These are phyloP conservation scores for Cladosporium sp. DNA, from an alignment of 2,329 filamentous ascomycete genomes.

Conservation along the genomic window DNA sequence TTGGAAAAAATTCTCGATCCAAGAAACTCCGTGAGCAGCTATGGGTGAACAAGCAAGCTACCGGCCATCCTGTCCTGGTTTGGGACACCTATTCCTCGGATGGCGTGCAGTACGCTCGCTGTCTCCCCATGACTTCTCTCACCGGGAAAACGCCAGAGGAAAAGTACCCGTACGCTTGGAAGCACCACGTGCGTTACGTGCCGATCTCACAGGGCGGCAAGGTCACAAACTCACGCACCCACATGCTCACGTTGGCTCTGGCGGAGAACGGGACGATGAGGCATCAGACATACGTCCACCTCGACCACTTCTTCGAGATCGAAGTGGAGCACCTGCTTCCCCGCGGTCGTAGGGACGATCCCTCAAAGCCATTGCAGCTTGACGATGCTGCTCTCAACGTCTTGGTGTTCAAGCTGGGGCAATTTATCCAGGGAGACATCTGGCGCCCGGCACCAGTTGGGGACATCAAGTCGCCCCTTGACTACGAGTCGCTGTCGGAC, in stretches of 20 bases:
- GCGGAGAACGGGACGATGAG: background rate
- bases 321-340: background rate
- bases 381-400: background rate
- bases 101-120: constrained; percentile 9
- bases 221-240: background rate
- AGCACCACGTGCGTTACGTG: constrained; percentile 3
- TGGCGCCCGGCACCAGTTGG: background rate
- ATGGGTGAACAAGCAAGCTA: background rate
- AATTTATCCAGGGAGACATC: background rate
- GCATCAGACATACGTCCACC: constrained; percentile 22
- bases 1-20: background rate
- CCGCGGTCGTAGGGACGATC: too few species aligned
- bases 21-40: background rate
- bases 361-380: background rate
- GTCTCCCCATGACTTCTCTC: constrained; percentile 21
- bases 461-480: background rate
- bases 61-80: background rate
- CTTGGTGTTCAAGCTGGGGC: background rate
- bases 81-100: background rate
- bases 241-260: constrained; percentile 9
- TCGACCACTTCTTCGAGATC: constrained; percentile 25
- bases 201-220: background rate
- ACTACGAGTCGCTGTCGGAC: background rate
- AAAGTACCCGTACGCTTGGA: constrained; percentile 19
- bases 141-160: background rate